phyloP scores from a whole-genome alignment of 2,329 filamentous ascomycete genomes.

The Aureobasidium subglaciale region DNA sequence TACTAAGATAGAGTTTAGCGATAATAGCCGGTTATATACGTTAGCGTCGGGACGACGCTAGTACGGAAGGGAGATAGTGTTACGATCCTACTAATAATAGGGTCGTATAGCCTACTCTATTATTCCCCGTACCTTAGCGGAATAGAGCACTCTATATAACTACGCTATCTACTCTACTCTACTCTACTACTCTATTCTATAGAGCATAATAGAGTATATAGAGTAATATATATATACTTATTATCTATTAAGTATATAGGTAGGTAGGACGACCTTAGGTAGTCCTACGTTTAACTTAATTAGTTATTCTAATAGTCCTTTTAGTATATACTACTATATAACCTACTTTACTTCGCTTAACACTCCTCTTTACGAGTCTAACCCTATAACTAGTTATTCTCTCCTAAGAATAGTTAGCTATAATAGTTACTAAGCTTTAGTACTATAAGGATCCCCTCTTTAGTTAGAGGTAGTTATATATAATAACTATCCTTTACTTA shows the following conservation, averaged over 20 bases:
- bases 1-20: neutral
- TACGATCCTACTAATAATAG: conserved; percentile 2
- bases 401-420: too few relatives aligned
- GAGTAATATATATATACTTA: too few relatives aligned
- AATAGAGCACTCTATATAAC: neutral
- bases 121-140: neutral
- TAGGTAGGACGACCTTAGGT: too few relatives aligned
- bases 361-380: conserved; percentile 1
- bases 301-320: too few relatives aligned
- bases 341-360: neutral
- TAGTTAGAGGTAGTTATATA: too few relatives aligned
- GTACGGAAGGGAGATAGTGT: neutral
- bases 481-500: too few relatives aligned
- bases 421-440: too few relatives aligned
- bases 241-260: too few relatives aligned
- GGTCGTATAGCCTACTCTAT: neutral
- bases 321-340: too few relatives aligned
- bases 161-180: neutral
- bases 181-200: neutral
- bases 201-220: neutral
- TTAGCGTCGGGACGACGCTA: neutral
- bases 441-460: too few relatives aligned
- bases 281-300: too few relatives aligned
- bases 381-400: neutral
- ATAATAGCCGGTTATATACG: neutral